Conservation (phyloP, 257 asterid species). For the Coffea canephora region DNA sequence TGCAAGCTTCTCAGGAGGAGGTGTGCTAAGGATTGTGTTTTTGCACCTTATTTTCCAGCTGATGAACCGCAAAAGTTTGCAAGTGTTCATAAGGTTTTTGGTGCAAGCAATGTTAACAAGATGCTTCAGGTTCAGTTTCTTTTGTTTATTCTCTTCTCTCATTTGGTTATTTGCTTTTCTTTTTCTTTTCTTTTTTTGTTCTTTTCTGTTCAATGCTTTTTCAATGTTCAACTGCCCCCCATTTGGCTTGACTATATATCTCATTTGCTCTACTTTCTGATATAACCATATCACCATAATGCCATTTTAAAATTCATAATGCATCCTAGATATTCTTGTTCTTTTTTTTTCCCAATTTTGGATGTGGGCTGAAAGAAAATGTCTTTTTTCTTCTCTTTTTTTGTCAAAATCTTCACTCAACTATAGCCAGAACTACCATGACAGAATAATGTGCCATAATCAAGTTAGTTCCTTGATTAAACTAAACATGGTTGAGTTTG, state of each 20-base stretch:
- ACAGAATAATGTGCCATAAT: neutral
- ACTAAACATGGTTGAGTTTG: neutral
- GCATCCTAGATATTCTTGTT: neutral
- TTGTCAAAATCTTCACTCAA: too few relatives aligned
- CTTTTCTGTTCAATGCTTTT: neutral
- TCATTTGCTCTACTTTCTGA: neutral
- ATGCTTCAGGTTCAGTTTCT: slow-evolving; percentile 16
- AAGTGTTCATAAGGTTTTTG: slow-evolving; percentile 67
- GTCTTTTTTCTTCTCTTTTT: neutral
- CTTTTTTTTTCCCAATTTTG: too few relatives aligned
- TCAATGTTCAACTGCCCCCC: neutral
- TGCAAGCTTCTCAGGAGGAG: slow-evolving; percentile 26
- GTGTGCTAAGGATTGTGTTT: slow-evolving; percentile 19
- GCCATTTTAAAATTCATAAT: neutral
- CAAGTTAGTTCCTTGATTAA: neutral
- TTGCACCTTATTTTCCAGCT: slow-evolving; percentile 23
- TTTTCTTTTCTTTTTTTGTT: neutral
- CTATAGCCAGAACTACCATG: neutral
- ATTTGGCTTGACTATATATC: neutral
- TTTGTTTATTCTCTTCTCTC: neutral
- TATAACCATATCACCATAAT: neutral
- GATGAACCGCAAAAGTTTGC: slow-evolving; percentile 62
- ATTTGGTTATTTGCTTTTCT: too few relatives aligned
- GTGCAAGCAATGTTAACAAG: slow-evolving; percentile 29
- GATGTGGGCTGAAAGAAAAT: too few relatives aligned